Conservation (phyloP, 2,329 filamentous ascomycete species). For the Exophiala calicioides region DNA sequence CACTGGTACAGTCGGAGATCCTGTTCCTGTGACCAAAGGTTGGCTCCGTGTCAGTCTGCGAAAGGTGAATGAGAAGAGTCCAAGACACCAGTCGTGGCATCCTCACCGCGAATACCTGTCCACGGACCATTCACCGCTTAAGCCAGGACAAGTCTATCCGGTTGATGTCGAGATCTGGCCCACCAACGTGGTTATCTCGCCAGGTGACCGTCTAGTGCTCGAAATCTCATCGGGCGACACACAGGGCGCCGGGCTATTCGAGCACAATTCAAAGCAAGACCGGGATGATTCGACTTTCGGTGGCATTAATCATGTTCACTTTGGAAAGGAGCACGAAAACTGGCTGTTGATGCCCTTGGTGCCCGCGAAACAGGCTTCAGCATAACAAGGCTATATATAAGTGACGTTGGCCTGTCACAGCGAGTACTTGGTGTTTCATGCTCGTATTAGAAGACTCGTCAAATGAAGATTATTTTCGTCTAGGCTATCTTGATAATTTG, state of each 20-base stretch:
- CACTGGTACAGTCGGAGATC: slow-evolving; percentile 58
- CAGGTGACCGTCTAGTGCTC: slow-evolving; percentile 35
- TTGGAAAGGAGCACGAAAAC: slow-evolving; percentile 47
- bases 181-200: slow-evolving; percentile 40
- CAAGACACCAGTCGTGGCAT: slow-evolving; percentile 47
- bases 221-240: slow-evolving; percentile 49
- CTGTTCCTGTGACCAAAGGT: slow-evolving; percentile 56
- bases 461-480: too few species aligned
- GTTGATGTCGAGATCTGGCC: slow-evolving; percentile 51
- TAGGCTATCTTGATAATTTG: too few species aligned
- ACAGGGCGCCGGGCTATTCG: slow-evolving; percentile 41
- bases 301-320: slow-evolving; percentile 53
- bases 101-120: slow-evolving; percentile 55
- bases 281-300: slow-evolving; percentile 43
- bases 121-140: slow-evolving; percentile 50
- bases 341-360: slow-evolving; percentile 53
- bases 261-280: slow-evolving; percentile 20
- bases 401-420: too few species aligned
- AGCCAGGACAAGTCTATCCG: slow-evolving; percentile 52
- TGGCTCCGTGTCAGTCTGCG: slow-evolving; percentile 57
- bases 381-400: too few species aligned
- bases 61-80: slow-evolving; percentile 48
- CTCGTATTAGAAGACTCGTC: too few species aligned
- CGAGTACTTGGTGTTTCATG: too few species aligned
- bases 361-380: too few species aligned